Base-by-base conservation (phyloP, 306 rosid species). In the Lathyrus sativus region DNA sequence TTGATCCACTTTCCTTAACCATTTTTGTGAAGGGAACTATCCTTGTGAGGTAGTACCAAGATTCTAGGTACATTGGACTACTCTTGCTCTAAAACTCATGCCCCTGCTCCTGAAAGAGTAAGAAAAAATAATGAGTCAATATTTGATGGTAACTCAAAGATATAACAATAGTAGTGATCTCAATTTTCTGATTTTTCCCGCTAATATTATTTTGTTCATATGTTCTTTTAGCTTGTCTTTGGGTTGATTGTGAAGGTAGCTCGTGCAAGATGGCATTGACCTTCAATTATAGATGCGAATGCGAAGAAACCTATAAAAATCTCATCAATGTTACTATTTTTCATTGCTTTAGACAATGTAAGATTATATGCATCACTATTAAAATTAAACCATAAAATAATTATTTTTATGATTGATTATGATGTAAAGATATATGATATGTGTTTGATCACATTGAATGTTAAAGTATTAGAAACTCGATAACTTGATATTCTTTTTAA, bases 181-280 rank as follows among this genome's bases (percentile, higher is more conserved):
- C 31, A 24, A 38, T 7, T 7, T 48, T 74, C 48, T 73, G 18
- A 60, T 10, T 9, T 19, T 42, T 19, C 1, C 11, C 33, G 22
- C 37, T 51, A 3, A 45, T 72, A 54, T 13, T 14, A 29, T 6
- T 7, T 70, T 39, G 55, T 56, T 5, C 2, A 28, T 68, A 38
- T 41, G 22, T 33, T 82, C 9, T 53, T 79, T 69, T 46, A 93
- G 97, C 84, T 59, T 93, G 98, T 75, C 41, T 19, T 24, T 93
- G 98, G 96, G 71, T 71, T 41, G 81, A 88, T 29, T 93, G 98
- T 81, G 89, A 90, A 73, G 86, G 84, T 9, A 96, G 91, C 9
- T 68, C 77, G 13, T 93, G 98, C 89, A 88, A 88, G 81, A 77
- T 75, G 74, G 81, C 86, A 14, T 88, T 95, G 6, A 62, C 8